Base-by-base conservation (phyloP, 352 stramenopile genomes). In the Phytopythium kandeliae region DNA sequence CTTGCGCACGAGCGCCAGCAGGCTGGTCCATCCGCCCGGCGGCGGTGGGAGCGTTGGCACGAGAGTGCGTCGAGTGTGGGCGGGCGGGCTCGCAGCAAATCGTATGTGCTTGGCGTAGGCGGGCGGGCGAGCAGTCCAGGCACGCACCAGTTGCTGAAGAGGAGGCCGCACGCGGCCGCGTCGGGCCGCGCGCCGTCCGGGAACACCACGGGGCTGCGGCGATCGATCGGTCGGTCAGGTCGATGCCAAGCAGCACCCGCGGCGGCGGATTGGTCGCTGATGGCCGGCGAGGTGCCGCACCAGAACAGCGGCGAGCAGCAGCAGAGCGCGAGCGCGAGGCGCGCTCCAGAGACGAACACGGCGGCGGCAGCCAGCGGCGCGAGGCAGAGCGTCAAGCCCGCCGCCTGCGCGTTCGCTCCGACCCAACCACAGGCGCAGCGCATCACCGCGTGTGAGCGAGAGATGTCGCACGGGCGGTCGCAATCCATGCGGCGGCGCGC, bases 291-390 rank as follows among this genome's bases (percentile, higher is more conserved):
- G n/a, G n/a, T n/a, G n/a, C n/a, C 48, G 43, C 47, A 71, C 62
- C 67, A 76, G 28, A 76, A 57, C 16, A 67, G 28, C 3, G 41
- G 36, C 43, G 55, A 62, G 47, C 67, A 76, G 53, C 67, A 76
- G 46, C 67, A 76, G 2, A 76, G 44, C n/a, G 48, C 60, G 35
- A 73, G 30, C 41, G 51, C 57, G 15, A 57, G 24, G 13, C 67
- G 60, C 52, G 71, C 61, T 11, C 53, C 55, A 5, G 56, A 61
- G 35, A 67, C 54, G 35, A 70, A 31, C 10, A 61, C 45, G 4
- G 50, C 66, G 10, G 33, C 44, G 15, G 62, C 28, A 5, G 30
- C 19, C n/a, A 64, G 40, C n/a, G 57, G 57, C 15, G 48, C 37
- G 3, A 64, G 15, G 28, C 31, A n/a, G 24, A 59, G 10, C 24